Evolutionary conservation across 306 rosid genomes (phyloP).

Genomic region (Hippophae gyantsensis): DNA sequence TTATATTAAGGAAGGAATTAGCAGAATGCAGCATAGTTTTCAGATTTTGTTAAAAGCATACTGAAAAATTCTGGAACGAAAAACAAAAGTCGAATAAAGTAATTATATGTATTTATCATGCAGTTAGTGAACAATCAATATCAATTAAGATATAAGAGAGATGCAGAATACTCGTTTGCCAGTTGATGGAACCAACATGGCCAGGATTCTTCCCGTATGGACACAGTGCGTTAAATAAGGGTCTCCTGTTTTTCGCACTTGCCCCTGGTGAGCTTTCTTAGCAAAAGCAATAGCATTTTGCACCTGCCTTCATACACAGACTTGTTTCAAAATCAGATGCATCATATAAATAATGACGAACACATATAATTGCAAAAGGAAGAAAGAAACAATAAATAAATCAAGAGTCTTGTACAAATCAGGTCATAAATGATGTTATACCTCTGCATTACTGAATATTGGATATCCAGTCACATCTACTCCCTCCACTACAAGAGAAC

Average conservation of each 20-base stretch:
- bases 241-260: constrained; percentile 80
- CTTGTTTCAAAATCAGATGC: constrained; percentile 31
- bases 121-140: background rate
- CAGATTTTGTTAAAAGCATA: background rate
- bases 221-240: constrained; percentile 88
- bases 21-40: background rate
- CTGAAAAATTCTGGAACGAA: background rate
- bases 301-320: constrained; percentile 84
- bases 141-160: constrained; percentile 6
- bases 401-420: constrained; percentile 9
- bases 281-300: constrained; percentile 87
- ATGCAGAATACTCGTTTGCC: constrained; percentile 59
- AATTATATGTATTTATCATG: background rate
- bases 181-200: constrained; percentile 78
- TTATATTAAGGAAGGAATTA: constrained; percentile 14
- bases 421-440: constrained; percentile 30
- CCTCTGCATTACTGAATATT: constrained; percentile 70
- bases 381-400: background rate
- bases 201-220: constrained; percentile 86
- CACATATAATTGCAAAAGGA: background rate
- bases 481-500: constrained; percentile 70
- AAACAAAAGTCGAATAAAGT: background rate
- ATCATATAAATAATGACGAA: background rate
- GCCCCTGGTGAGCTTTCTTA: constrained; percentile 83
- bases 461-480: constrained; percentile 85